Conservation (phyloP, 495 filamentous ascomycete species). For the Rostrohypoxylon terebratum region DNA sequence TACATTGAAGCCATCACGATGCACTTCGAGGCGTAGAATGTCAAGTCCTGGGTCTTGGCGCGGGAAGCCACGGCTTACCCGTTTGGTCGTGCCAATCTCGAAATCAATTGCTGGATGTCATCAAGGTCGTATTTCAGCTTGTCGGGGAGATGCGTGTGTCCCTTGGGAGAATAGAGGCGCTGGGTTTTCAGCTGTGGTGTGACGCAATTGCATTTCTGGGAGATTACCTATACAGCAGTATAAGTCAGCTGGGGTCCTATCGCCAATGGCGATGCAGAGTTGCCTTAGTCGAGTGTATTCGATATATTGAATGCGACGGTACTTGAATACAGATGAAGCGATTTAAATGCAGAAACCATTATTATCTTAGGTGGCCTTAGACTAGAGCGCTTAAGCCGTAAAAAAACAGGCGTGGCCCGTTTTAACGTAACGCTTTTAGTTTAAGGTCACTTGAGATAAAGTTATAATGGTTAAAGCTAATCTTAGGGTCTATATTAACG, state of each 20-base stretch:
- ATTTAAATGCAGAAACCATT: too few relatives aligned
- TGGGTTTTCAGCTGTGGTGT: neutral
- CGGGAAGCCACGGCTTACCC: neutral
- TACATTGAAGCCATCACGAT: neutral
- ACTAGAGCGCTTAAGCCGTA: too few relatives aligned
- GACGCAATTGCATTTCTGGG: conserved; percentile 3
- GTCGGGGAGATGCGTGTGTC: neutral
- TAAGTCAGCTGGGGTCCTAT: neutral
- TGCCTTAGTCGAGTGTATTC: neutral
- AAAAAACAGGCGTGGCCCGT: too few relatives aligned
- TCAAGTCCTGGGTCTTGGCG: neutral
- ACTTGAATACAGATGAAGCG: too few relatives aligned
- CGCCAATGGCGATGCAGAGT: conserved; percentile 10
- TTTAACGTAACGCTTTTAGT: too few relatives aligned
- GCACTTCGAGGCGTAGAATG: neutral
- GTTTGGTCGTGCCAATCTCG: neutral
- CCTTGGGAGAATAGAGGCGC: neutral
- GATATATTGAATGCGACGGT: neutral
- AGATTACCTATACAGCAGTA: too few relatives aligned
- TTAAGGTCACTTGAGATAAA: too few relatives aligned
- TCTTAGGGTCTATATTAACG: too few relatives aligned
- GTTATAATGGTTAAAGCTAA: too few relatives aligned
- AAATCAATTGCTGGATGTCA: neutral
- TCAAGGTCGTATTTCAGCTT: conserved; percentile 3
- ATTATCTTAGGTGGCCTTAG: too few relatives aligned